These are phyloP conservation scores for Suillus ampliporus DNA, from an alignment of 768 basidiomycete species.

Conservation along the genomic window DNA sequence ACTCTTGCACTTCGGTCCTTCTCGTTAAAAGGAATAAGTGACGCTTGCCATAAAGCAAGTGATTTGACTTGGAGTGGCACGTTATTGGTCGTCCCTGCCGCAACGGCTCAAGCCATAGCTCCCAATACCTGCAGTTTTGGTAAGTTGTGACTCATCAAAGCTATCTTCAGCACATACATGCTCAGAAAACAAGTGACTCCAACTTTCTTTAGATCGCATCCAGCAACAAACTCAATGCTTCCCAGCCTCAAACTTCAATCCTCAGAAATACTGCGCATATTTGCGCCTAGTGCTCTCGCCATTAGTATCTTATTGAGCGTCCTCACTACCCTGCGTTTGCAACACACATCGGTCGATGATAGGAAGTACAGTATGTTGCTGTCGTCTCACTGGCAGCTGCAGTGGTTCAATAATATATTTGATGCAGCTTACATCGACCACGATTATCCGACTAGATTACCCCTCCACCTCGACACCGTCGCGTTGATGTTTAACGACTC, in stretches of 20 bases:
- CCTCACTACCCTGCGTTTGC: background rate
- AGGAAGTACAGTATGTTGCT: background rate
- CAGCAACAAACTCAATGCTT: background rate
- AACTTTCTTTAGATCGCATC: no score
- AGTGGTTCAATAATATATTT: background rate
- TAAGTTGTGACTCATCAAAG: background rate
- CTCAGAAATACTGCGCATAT: background rate
- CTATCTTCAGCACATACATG: background rate
- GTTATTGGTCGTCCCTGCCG: no score
- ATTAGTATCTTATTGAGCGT: background rate
- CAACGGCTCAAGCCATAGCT: no score
- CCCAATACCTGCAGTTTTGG: no score
- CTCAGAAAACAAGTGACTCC: no score
- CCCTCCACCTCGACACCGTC: constrained; percentile 17
- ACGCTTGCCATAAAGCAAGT: no score
- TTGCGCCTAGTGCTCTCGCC: background rate
- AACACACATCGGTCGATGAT: background rate
- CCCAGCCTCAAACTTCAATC: background rate
- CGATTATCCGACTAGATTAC: constrained; percentile 30
- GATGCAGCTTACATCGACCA: constrained; percentile 29
- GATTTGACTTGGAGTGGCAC: no score
- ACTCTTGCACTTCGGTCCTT: no score
- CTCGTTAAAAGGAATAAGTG: no score
- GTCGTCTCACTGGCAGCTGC: background rate
- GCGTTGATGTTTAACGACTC: constrained; percentile 31